Evolutionary conservation across 306 rosid genomes (phyloP), one percentile per base, ranked within the genome.

Genomic region (Arachis hypogaea): DNA sequence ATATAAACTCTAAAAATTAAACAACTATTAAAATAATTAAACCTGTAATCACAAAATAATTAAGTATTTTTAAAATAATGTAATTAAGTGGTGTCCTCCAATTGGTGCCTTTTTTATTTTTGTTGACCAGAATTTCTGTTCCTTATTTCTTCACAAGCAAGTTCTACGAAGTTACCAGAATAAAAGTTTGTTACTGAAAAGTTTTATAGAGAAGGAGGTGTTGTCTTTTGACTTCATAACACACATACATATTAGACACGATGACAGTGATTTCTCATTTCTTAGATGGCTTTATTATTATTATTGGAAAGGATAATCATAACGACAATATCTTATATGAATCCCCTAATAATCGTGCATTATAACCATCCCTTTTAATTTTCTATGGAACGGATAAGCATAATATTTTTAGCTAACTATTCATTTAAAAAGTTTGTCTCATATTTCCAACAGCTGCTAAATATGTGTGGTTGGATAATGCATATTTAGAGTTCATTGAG

Each of bases 211-310:
- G 74, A 78, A 68, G 58, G 73, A 62, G 64, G 22, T 18, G 77
- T 44, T 77, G 68, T 85, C 78, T 88, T 88, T 85, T 88, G 78
- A 85, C 88, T 79, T 18, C 8, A 52, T 66, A 77, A 67, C 40
- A 8, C 46, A 33, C 36, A 30, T 14, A 30, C 4, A 55, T 36
- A 81, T 72, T 68, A 61, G 71, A 58, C 43, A 33, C 66, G 54
- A 45, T 30, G 79, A 76, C 41, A 56, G 63, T 9, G 77, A 63
- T 30, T 30, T 75, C 6, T 12, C 41, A 63, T 30, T 30, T 75
- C 6, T 12, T 49, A 33, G 30, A 36, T 5, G 11, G 42, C 77
- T 63, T 82, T 58, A 50, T 11, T 59, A 75, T 11, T 33, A 33
- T 33, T 33, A 33, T 58, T 36, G 62, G 73, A 73, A 81, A 59